phyloP scores from a whole-genome alignment of 2,329 filamentous ascomycete species.

The Pseudogymnoascus sp. region DNA sequence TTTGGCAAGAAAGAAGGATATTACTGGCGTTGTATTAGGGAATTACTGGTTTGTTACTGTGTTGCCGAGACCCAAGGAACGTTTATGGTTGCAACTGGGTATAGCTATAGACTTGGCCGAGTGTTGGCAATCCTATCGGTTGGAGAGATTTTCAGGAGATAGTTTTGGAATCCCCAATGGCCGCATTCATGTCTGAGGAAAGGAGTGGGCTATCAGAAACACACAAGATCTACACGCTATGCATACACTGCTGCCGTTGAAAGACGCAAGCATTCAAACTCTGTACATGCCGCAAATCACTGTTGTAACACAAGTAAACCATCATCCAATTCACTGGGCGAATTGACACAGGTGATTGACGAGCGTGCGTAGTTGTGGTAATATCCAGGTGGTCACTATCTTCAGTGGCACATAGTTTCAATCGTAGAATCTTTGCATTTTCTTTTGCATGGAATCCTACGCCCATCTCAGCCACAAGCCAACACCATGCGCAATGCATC shows the following conservation, averaged over 20 bases:
- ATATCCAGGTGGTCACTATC: not conserved
- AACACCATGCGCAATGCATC: slow-evolving; percentile 31
- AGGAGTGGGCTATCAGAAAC: not conserved
- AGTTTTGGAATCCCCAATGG: not conserved
- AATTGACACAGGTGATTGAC: not conserved
- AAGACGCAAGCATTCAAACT: not conserved
- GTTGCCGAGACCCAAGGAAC: not conserved
- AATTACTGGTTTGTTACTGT: not conserved
- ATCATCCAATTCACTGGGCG: not conserved
- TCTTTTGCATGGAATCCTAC: slow-evolving; percentile 28
- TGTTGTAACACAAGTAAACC: not conserved
- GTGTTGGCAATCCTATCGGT: not conserved
- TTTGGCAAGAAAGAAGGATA: not conserved
- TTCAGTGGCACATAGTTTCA: not conserved
- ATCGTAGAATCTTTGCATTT: slow-evolving; percentile 27
- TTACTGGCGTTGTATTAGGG: not conserved
- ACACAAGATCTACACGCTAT: not conserved
- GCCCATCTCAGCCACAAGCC: slow-evolving; percentile 26
- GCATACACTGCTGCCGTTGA: not conserved
- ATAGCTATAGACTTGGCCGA: not conserved
- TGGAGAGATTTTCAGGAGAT: not conserved
- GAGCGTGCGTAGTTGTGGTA: not conserved
- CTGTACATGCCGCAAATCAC: not conserved
- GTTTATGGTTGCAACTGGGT: not conserved
- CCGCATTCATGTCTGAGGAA: not conserved